phyloP scores from a whole-genome alignment of 345 rosid species.

The Gossypium mustelinum region DNA sequence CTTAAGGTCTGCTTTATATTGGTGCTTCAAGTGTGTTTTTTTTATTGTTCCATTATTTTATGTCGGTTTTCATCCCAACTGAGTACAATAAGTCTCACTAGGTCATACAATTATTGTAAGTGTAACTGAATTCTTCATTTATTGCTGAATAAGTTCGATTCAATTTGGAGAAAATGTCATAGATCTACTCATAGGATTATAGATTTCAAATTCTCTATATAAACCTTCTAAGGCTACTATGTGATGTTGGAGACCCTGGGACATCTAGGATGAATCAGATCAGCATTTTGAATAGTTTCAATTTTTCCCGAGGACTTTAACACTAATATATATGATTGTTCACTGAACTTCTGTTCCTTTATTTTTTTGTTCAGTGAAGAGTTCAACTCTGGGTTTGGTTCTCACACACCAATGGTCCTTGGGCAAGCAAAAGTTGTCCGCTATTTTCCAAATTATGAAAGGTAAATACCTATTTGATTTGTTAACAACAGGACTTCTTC shows the following conservation, averaged over 20 bases:
- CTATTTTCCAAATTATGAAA: constrained; percentile 70
- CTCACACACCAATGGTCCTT: constrained; percentile 85
- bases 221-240: neutral
- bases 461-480: constrained; percentile 43
- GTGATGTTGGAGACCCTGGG: neutral
- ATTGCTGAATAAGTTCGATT: neutral
- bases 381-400: constrained; percentile 93
- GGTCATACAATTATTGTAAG: neutral
- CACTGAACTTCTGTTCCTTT: constrained; percentile 5
- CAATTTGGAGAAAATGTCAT: constrained; percentile 1
- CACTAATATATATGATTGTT: neutral
- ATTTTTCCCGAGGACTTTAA: neutral
- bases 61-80: neutral
- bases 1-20: neutral
- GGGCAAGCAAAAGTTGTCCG: constrained; percentile 93
- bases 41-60: neutral
- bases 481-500: neutral
- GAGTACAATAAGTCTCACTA: neutral
- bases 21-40: neutral
- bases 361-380: constrained; percentile 62
- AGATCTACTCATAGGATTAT: constrained; percentile 1
- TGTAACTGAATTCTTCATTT: neutral
- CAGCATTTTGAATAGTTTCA: neutral
- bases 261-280: neutral
- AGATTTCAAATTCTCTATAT: neutral